Evolutionary conservation across 208 protist species (phyloP).

Genomic region (Crithidia sp.): DNA sequence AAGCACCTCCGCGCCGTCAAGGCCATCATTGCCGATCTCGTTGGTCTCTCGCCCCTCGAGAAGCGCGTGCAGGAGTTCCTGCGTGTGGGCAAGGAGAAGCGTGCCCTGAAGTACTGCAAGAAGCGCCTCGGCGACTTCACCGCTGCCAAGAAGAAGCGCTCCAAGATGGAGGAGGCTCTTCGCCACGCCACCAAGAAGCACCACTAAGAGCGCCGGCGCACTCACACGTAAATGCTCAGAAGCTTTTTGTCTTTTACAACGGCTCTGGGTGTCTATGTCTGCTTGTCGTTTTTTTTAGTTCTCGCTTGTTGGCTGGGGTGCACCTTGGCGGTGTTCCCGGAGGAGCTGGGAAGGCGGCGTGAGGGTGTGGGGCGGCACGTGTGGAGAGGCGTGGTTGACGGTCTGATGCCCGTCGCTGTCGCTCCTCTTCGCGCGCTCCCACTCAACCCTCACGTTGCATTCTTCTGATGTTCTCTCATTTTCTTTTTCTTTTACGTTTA

Average conservation of each 20-base stretch:
- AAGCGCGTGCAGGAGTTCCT: conserved; percentile 94
- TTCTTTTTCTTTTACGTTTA: conserved; percentile 26
- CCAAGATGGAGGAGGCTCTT: conserved; percentile 92
- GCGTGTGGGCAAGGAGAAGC: conserved; percentile 95
- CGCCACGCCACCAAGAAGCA: conserved; percentile 86
- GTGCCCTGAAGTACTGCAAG: conserved; percentile 95
- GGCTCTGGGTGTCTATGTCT: too few species aligned
- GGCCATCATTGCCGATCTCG: conserved; percentile 90
- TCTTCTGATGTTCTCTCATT: conserved; percentile 1
- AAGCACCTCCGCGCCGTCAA: conserved; percentile 92
- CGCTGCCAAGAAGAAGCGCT: conserved; percentile 93
- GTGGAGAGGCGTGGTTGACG: not conserved
- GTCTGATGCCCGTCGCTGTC: not conserved
- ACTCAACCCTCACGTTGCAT: too few species aligned
- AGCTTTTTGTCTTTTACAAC: too few species aligned
- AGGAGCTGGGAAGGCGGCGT: not conserved
- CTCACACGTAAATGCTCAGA: not conserved
- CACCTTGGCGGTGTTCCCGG: not conserved
- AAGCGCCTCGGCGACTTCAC: conserved; percentile 92
- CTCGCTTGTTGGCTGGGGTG: too few species aligned
- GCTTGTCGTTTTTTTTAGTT: too few species aligned
- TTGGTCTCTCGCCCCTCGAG: conserved; percentile 92
- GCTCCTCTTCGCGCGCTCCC: not conserved
- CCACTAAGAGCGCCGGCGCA: conserved; percentile 4
- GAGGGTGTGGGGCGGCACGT: not conserved